Base-by-base conservation (phyloP, 805 yeast genomes). In the Tetrapisispora fleetii region DNA sequence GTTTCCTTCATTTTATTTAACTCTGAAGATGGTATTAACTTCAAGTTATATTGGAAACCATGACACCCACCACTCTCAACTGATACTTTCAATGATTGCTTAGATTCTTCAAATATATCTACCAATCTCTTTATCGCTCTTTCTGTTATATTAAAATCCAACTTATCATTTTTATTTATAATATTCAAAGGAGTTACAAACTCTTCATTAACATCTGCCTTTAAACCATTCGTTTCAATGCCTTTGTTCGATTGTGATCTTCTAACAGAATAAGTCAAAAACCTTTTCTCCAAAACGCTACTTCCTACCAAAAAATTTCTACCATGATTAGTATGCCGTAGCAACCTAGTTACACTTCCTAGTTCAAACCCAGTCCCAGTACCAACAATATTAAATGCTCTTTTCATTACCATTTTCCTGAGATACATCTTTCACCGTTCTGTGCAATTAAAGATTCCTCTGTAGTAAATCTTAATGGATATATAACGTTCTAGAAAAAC, bases 41-140 rank as follows among this genome's bases (percentile, higher is more conserved):
- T 76, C 59, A 93, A 70, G 54, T 83, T 76, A 62, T 93, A 93
- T 66, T 93, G 98, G 67, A 87, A 93, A 18, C 99, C 99, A 65
- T 93, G 99, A 64, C 99, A 93, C 1, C 99, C 99, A 10, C 99
- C 99, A 59, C 95, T 84, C 57, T 89, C 96, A 10, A 91, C 98
- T 11, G 73, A 69, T 2, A 93, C 78, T 45, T 83, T 70, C 21
- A 90, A 69, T 0, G 87, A 87, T 42, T 61, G 59, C 30, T 53
- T 53, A 19, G 58, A 52, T 6, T 53, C 58, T 19, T 52, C 49
- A 40, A 57, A 57, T 5, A 65, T 65, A 27, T 57, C 53, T 1
- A 51, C 51, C 30, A 65, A 46, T 46, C 69, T 51, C 1, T 48
- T 52, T 3, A 58, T 55, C 3, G 69, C 69, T 19, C 65, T 48